Conservation (phyloP, 768 basidiomycete genomes). For the Leccinum boreale region DNA sequence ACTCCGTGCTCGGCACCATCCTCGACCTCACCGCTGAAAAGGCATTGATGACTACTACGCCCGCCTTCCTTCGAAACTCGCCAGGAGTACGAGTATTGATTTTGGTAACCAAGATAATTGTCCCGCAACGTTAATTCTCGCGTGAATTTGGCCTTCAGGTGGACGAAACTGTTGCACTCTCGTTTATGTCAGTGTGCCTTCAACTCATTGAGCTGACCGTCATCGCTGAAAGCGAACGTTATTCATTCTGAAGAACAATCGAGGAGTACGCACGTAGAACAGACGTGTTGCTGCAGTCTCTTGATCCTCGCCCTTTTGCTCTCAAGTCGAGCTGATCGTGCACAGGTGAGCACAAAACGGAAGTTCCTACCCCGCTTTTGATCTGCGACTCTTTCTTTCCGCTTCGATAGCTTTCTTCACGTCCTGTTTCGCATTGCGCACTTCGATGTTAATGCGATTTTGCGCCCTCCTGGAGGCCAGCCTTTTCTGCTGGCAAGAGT, state of each 20-base stretch:
- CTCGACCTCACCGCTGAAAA: slow-evolving; percentile 98
- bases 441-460: slow-evolving; percentile 62
- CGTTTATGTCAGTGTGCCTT: slow-evolving; percentile 64
- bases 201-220: slow-evolving; percentile 49
- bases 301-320: slow-evolving; percentile 40
- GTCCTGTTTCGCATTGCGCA: slow-evolving; percentile 57
- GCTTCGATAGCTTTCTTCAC: slow-evolving; percentile 50
- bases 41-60: slow-evolving; percentile 71
- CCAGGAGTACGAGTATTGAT: slow-evolving; percentile 73
- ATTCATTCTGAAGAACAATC: neutral
- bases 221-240: slow-evolving; percentile 36
- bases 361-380: slow-evolving; percentile 46
- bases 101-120: slow-evolving; percentile 78
- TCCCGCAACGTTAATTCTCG: slow-evolving; percentile 79
- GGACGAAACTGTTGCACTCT: slow-evolving; percentile 70
- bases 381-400: slow-evolving; percentile 47
- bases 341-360: slow-evolving; percentile 37
- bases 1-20: slow-evolving; percentile 90
- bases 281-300: slow-evolving; percentile 53
- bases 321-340: slow-evolving; percentile 63
- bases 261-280: slow-evolving; percentile 47
- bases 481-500: slow-evolving; percentile 56
- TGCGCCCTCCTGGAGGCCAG: slow-evolving; percentile 66
- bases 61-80: slow-evolving; percentile 64
- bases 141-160: slow-evolving; percentile 88